phyloP scores from a whole-genome alignment of 768 basidiomycete species.

The Xerocomellus intermedius region DNA sequence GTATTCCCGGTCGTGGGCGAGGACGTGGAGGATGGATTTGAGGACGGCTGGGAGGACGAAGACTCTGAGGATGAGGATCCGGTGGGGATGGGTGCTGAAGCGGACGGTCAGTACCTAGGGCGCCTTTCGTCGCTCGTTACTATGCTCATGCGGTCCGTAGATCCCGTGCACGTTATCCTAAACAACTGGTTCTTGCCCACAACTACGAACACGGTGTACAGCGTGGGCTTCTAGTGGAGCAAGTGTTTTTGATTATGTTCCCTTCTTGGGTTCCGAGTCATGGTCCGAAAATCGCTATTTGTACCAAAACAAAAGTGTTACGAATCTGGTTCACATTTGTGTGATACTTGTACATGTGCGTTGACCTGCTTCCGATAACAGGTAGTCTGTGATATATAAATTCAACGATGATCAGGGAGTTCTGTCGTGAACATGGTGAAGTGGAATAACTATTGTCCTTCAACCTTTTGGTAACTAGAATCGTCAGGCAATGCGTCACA shows the following conservation, averaged over 20 bases:
- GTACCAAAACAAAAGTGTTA: neutral
- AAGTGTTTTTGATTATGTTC: neutral
- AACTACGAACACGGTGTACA: conserved; percentile 24
- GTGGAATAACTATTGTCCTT: neutral
- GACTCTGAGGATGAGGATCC: conserved; percentile 14
- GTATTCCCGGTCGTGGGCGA: conserved; percentile 4
- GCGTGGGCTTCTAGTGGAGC: conserved; percentile 22
- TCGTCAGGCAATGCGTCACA: neutral
- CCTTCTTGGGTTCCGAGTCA: neutral
- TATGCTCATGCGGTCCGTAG: conserved; percentile 12
- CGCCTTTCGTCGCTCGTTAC: neutral
- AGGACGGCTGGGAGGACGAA: conserved; percentile 16
- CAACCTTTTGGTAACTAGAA: neutral
- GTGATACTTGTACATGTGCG: neutral
- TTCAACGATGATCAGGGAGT: neutral
- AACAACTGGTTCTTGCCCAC: conserved; percentile 23
- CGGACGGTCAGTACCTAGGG: conserved; percentile 7
- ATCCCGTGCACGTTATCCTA: conserved; percentile 11
- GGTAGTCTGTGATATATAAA: neutral
- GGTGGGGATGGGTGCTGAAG: neutral
- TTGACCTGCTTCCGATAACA: neutral
- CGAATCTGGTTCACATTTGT: neutral
- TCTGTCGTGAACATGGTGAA: neutral
- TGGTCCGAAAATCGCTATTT: neutral
- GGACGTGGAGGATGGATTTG: conserved; percentile 9